Percentiles rank a stretch among this genome's conserved stretches.
Evolutionary conservation across 768 basidiomycete species (phyloP).

Genomic region (Rickenella mellea): DNA sequence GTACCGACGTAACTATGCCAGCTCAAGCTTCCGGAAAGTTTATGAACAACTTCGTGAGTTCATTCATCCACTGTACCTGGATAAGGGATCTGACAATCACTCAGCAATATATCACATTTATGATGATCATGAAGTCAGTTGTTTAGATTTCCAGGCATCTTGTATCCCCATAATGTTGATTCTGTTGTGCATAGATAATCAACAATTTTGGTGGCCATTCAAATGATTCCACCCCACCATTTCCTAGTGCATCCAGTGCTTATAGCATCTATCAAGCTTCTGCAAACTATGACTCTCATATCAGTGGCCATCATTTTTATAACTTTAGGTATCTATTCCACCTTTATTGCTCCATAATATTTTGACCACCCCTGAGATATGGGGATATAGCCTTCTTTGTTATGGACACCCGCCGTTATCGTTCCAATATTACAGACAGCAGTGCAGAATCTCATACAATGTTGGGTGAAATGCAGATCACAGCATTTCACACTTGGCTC

Average conservation of each 20-base stretch:
- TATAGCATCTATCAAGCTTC: conserved; percentile 55
- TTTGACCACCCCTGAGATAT: conserved; percentile 20
- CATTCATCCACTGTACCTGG: no score
- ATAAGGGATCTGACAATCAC: no score
- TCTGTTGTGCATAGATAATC: conserved; percentile 31
- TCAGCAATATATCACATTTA: conserved; percentile 60
- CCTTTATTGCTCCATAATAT: background rate
- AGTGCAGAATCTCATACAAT: conserved; percentile 43
- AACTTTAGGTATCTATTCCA: conserved; percentile 31
- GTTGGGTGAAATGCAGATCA: conserved; percentile 59
- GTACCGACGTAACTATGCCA: conserved; percentile 60
- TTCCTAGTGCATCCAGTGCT: conserved; percentile 47
- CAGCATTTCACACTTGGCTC: conserved; percentile 55
- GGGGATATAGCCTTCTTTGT: conserved; percentile 72
- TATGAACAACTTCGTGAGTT: conserved; percentile 62
- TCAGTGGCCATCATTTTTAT: conserved; percentile 40
- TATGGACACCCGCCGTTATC: conserved; percentile 60
- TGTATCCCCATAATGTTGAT: background rate
- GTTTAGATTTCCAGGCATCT: background rate
- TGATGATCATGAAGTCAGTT: conserved; percentile 59
- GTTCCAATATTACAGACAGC: conserved; percentile 29
- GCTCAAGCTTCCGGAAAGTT: conserved; percentile 53
- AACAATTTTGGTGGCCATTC: conserved; percentile 58
- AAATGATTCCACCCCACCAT: conserved; percentile 44
- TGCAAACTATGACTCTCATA: conserved; percentile 48